Percentiles rank a stretch among this genome's conserved stretches.
These are phyloP conservation scores for Durusdinium trenchii DNA, from an alignment of 73 alveolate species.

Conservation along the genomic window DNA sequence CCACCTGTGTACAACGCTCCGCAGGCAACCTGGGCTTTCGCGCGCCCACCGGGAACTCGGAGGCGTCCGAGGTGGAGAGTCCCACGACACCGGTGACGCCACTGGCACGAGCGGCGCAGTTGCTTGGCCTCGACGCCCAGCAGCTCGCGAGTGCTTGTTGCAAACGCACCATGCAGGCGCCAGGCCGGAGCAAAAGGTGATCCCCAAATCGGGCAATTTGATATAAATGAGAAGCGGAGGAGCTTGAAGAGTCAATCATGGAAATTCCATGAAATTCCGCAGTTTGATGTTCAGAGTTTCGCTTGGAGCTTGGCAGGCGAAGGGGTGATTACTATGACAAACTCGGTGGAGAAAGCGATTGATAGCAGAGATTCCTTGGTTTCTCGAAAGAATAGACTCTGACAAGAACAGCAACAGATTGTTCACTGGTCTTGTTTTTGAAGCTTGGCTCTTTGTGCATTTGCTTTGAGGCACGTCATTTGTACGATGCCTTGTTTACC, in stretches of 20 bases:
- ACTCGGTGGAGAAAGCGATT: slow-evolving; percentile 94
- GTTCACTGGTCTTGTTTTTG: not conserved
- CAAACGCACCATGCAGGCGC: slow-evolving; percentile 96
- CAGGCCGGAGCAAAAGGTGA: not conserved
- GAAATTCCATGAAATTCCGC: too few relatives aligned
- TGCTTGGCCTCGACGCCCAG: slow-evolving; percentile 96
- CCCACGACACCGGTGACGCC: not conserved
- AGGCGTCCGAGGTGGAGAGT: slow-evolving; percentile 32
- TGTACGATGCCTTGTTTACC: slow-evolving; percentile 68
- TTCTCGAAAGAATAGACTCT: not conserved
- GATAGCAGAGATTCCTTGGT: slow-evolving; percentile 99
- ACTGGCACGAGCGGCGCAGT: not conserved
- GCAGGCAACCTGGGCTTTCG: slow-evolving; percentile 57
- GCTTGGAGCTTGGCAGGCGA: not conserved
- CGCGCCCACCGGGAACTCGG: slow-evolving; percentile 48
- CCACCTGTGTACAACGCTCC: not conserved
- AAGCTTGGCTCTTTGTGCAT: not conserved
- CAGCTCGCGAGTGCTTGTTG: slow-evolving; percentile 97
- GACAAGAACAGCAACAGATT: too few relatives aligned
- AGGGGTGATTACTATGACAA: slow-evolving; percentile 59
- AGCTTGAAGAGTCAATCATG: too few relatives aligned
- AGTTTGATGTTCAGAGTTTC: too few relatives aligned
- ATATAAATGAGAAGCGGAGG: not conserved
- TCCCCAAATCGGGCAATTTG: not conserved
- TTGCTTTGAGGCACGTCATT: slow-evolving; percentile 9